Percentiles rank a stretch among this genome's conserved stretches.
Conservation (phyloP, 257 asterid genomes). For the Perilla frutescens region DNA sequence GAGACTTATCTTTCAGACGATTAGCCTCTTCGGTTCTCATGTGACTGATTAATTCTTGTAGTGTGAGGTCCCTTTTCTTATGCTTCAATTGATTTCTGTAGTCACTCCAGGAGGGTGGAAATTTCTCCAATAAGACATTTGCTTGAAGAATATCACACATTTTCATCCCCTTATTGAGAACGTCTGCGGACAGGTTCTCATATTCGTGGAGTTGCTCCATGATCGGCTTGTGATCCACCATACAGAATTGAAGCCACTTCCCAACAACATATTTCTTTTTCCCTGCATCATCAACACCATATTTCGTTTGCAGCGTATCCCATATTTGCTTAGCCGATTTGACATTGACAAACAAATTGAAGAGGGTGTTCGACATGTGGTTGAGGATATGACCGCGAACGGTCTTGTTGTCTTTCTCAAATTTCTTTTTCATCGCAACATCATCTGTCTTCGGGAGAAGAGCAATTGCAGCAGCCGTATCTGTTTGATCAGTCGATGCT, state of each 20-base stretch:
- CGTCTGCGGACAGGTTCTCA: neutral
- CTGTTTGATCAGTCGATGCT: too few species aligned
- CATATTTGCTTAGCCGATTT: neutral
- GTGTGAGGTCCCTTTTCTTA: too few species aligned
- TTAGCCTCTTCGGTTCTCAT: too few species aligned
- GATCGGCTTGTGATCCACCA: constrained; percentile 3
- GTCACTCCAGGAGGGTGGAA: too few species aligned
- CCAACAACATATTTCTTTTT: too few species aligned
- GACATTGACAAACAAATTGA: neutral
- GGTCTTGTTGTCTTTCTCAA: neutral
- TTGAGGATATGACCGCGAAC: neutral
- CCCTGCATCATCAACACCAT: constrained; percentile 1
- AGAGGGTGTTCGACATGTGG: neutral
- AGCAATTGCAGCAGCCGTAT: too few species aligned
- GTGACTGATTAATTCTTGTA: too few species aligned
- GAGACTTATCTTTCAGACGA: neutral
- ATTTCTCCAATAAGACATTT: neutral
- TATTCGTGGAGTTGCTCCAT: constrained; percentile 26
- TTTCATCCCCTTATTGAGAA: neutral
- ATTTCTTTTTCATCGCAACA: neutral
- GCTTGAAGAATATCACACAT: neutral
- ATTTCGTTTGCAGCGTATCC: constrained; percentile 14
- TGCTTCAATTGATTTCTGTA: too few species aligned
- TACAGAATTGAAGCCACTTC: neutral
- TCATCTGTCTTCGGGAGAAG: too few species aligned